These are phyloP conservation scores for Neurospora sp. DNA, from an alignment of 495 filamentous ascomycete species.

Conservation along the genomic window DNA sequence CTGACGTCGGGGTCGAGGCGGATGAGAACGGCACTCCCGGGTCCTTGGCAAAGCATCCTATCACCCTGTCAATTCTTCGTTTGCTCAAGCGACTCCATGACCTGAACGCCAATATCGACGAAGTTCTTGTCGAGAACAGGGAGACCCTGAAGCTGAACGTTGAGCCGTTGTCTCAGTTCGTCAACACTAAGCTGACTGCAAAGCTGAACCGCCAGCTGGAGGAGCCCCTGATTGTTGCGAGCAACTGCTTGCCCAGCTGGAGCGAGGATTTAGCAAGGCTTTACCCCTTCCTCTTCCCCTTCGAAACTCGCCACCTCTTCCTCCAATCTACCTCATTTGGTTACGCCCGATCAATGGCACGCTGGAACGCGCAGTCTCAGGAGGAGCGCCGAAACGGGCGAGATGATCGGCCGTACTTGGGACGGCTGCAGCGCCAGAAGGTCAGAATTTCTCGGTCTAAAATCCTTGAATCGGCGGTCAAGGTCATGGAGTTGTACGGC, in stretches of 20 bases:
- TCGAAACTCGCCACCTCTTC: slow-evolving; percentile 96
- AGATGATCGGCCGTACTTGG: slow-evolving; percentile 87
- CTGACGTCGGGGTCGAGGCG: slow-evolving; percentile 34
- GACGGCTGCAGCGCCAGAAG: slow-evolving; percentile 89
- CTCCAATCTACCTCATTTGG: slow-evolving; percentile 96
- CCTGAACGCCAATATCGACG: slow-evolving; percentile 89
- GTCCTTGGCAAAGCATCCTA: slow-evolving; percentile 76
- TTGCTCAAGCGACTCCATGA: slow-evolving; percentile 87
- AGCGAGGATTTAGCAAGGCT: slow-evolving; percentile 92
- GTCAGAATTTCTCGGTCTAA: slow-evolving; percentile 87
- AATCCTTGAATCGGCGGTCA: slow-evolving; percentile 91
- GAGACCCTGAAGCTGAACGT: slow-evolving; percentile 55
- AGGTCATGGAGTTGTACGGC: slow-evolving; percentile 99
- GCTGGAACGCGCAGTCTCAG: slow-evolving; percentile 82
- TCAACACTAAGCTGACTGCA: slow-evolving; percentile 98
- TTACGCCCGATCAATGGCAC: slow-evolving; percentile 92
- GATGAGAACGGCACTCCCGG: slow-evolving; percentile 54
- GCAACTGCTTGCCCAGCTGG: slow-evolving; percentile 92
- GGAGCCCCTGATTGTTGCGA: slow-evolving; percentile 96
- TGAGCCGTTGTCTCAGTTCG: slow-evolving; percentile 88
- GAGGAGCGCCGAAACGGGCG: slow-evolving; percentile 77
- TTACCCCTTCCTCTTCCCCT: slow-evolving; percentile 98
- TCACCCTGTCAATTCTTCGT: slow-evolving; percentile 77
- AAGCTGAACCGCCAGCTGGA: slow-evolving; percentile 96
- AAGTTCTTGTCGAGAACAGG: slow-evolving; percentile 85